Evolutionary conservation across 2,329 filamentous ascomycete species (phyloP).

Genomic region (Botrytis aclada): DNA sequence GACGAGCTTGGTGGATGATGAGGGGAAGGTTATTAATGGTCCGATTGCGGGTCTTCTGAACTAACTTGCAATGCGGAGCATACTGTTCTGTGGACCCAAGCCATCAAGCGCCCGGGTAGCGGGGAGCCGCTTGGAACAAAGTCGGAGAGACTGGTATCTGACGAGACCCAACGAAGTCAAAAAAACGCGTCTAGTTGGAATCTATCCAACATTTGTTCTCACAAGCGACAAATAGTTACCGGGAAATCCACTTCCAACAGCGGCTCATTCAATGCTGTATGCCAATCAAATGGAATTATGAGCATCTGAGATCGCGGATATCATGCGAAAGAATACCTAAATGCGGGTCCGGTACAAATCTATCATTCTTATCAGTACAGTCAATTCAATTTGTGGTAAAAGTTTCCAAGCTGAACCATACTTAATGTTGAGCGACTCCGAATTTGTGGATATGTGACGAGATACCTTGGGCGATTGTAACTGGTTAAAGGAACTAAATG

Average conservation of each 20-base stretch:
- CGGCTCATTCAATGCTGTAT: not conserved
- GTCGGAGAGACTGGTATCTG: not conserved
- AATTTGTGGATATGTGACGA: not conserved
- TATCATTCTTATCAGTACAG: not conserved
- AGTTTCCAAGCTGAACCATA: not conserved
- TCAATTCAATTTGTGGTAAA: not conserved
- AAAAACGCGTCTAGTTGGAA: not conserved
- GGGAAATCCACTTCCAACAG: not conserved
- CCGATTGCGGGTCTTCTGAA: not conserved
- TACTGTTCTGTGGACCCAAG: not conserved
- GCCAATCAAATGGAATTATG: not conserved
- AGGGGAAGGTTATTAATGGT: slow-evolving; percentile 4
- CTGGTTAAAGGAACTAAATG: not conserved
- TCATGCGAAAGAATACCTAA: too few relatives aligned
- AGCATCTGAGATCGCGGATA: not conserved
- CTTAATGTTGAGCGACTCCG: not conserved
- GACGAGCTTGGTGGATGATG: not conserved
- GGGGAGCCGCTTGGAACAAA: not conserved
- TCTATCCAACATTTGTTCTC: not conserved
- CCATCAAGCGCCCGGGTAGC: not conserved
- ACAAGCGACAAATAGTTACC: not conserved
- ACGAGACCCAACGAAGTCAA: not conserved
- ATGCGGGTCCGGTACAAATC: not conserved
- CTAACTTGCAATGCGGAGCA: not conserved
- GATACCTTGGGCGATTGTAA: not conserved